Evolutionary conservation across 495 filamentous ascomycete species (phyloP), one percentile per base, ranked within the genome.

Genomic region (Aspergillus heteromorphus): DNA sequence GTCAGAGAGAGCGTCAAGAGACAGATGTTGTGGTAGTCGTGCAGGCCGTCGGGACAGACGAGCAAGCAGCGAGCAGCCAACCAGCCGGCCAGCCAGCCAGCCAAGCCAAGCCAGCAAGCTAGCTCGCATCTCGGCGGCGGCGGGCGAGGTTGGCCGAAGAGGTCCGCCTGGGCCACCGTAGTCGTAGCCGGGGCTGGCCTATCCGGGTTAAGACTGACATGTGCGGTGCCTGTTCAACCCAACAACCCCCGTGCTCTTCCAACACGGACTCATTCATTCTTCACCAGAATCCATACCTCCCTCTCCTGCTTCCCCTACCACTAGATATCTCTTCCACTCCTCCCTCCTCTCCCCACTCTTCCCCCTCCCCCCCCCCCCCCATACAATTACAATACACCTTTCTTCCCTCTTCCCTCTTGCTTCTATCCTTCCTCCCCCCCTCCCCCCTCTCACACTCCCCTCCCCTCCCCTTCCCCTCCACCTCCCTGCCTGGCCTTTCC

Each of bases 371-470:
- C 66, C 69, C 6, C 56, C 75, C 16, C 72, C 73, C 2, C 73
- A 76, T 36, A 72, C 73, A 11, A 68, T 69, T 6, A 71, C 73
- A n/a, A n/a, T n/a, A n/a, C n/a, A n/a, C n/a, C n/a, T 1, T 38
- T 13, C 34, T 13, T 30, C 40, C 51, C 30, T 40, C 40, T 11
- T 41, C 27, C 38, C 17, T 18, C 18, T 21, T 47, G 19, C 48
- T 27, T 40, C 19, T n/a, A n/a, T n/a, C n/a, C 34, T 19, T 19
- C 19, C 21, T 48, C 58, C 18, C 55, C 36, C 42, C 17, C 54
- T 50, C 36, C 53, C 52, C 30, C 45, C 36, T 30, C 27, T 40
- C 53, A 42, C 40, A 16, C 48, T 23, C 40, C 36, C 23, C 41
- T 41, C 51, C 23, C 49, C 18, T 34, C 53, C 40, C 23, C 49